Evolutionary conservation across 164 flowering plant species (phyloP), one percentile per base, ranked within the genome.

Genomic region (Vitis amurensis): DNA sequence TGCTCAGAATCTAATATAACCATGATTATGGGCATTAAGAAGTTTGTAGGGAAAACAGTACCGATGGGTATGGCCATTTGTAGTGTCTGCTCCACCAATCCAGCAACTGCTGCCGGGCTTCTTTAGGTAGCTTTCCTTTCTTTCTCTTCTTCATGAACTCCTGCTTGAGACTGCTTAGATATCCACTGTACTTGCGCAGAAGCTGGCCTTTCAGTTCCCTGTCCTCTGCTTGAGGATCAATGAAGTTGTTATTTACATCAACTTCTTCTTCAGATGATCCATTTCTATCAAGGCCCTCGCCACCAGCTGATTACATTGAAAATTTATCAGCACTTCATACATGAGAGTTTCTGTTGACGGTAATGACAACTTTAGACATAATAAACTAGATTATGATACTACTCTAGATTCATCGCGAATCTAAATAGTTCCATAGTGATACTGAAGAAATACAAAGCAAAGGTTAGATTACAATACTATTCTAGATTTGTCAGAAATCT

Each of bases 61-160:
- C 98, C 81, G 98, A 91, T 9, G 98, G 98, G 61, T 91, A 93
- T n/a, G 98, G 97, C 98, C 98, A 93, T 79, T 90, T 93, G 89
- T 91, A 86, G 71, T 93, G 97, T 66, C 89, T 73, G 77, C 84
- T 84, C 98, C 98, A 93, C 98, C 98, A 93, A n/a, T 88, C 95
- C 11, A 93, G 83, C 70, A 93, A 65, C 64, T 93, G 93, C 66
- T 91, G 91, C 66, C 97, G 76, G 1, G 98, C 97, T 79, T 93
- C 97, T 74, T 87, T 91, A 0, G 98, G 98, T 67, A 91, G 79
- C 69, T 93, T 93, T 13, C 97, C 98, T 76, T 93, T 93, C 88
- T 91, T 93, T 69, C 86, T 86, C 81, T 91, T 93, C 91, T 93
- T 93, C 85, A 88, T 77, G 79, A 91, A 91, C 71, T 91, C 98